Evolutionary conservation across 2,329 filamentous ascomycete species (phyloP), one percentile per base, ranked within the genome.

Genomic region (Chaetomium sp.): DNA sequence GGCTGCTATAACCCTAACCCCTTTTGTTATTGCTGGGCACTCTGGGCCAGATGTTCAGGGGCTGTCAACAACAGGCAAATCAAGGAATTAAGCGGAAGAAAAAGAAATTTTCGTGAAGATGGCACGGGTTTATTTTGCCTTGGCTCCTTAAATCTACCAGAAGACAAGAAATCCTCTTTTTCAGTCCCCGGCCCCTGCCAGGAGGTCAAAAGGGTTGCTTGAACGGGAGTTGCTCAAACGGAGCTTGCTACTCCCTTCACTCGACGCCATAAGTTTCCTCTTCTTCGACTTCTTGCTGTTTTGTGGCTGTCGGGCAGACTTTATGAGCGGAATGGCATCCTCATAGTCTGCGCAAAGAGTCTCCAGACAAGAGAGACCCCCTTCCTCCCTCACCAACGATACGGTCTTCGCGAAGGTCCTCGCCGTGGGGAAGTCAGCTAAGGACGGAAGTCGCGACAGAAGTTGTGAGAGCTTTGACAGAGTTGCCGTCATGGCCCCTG

Each of bases 151-250:
- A n/a, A n/a, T n/a, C n/a, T n/a, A n/a, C n/a, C n/a, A n/a, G n/a
- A n/a, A n/a, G n/a, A n/a, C n/a, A n/a, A n/a, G n/a, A n/a, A n/a
- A n/a, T n/a, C n/a, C n/a, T n/a, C n/a, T n/a, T n/a, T n/a, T 27
- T 33, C 51, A 65, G n/a, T 60, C 63, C 13, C 53, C 60, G 16
- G 29, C 31, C 25, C 38, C 29, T 8, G 62, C 61, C 38, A 70
- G 45, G 10, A 70, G 65, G 31, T 68, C 66, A 29, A 70, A 70
- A 1, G 57, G 67, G 54, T 70, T 70, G 25, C 33, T 67, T 0
- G 63, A 63, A 25, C 63, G 65, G 3, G 66, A n/a, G n/a, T 49
- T 64, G 4, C 54, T 35, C 0, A 62, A 61, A 29, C 63, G 64
- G 3, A 65, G n/a, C 19, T 49, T 65, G 5, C 54, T 35, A 13